Conservation (phyloP, 139 green algal species). For the Closterium sp. region DNA sequence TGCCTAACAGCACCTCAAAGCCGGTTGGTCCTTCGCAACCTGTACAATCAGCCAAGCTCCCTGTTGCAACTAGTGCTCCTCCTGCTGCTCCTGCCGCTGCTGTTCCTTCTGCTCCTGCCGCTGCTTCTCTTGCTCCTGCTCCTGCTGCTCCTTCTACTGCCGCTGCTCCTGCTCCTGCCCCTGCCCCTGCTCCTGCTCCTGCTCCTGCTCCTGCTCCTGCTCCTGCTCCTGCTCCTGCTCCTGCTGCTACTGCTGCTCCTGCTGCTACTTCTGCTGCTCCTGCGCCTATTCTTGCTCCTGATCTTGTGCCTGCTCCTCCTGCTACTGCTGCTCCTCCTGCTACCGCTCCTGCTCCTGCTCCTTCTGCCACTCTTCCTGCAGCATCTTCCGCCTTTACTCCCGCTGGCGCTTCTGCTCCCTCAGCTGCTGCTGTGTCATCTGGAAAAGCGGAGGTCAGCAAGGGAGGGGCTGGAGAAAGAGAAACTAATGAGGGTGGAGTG, state of each 20-base stretch:
- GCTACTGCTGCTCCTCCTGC: neutral
- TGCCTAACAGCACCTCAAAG: neutral
- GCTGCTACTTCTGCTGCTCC: neutral
- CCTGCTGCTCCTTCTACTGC: neutral
- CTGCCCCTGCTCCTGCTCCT: neutral
- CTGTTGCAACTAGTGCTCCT: neutral
- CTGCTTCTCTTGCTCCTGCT: neutral
- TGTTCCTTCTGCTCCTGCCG: neutral
- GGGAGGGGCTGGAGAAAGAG: no score
- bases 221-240: neutral
- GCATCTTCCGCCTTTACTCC: neutral
- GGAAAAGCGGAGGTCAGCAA: no score
- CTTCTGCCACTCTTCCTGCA: neutral
- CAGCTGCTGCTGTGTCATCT: no score
- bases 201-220: neutral
- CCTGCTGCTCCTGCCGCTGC: neutral
- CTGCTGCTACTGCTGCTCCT: neutral
- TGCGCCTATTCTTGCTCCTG: neutral
- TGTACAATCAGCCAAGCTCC: neutral
- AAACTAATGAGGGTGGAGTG: no score
- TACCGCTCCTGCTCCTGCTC: neutral
- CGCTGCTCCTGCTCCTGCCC: neutral
- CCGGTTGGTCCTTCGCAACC: neutral
- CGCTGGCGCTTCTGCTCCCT: neutral
- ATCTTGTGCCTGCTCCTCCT: neutral